phyloP scores from a whole-genome alignment of 2,329 filamentous ascomycete genomes.

The Elsinoe arachidis region DNA sequence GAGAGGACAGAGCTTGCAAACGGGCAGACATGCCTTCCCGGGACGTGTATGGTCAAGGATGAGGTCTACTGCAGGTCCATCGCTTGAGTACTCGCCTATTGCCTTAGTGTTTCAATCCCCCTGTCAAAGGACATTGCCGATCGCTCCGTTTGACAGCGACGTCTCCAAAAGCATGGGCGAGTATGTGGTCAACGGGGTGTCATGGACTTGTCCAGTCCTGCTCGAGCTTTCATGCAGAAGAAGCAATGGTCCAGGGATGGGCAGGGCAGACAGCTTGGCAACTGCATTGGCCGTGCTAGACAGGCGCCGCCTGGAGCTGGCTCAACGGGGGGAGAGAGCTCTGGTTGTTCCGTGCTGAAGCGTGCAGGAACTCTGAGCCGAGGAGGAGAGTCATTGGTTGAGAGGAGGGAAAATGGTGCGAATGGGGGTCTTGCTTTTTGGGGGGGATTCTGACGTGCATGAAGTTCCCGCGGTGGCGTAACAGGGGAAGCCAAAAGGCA shows the following conservation, averaged over 20 bases:
- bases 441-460: conserved; percentile 5
- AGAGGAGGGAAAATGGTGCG: neutral
- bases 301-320: neutral
- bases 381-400: neutral
- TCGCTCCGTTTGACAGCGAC: conserved; percentile 6
- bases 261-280: neutral
- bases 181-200: conserved; percentile 2
- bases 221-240: conserved; percentile 8
- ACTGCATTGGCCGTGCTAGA: conserved; percentile 6
- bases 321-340: neutral
- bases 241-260: conserved; percentile 5
- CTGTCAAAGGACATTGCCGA: conserved; percentile 1
- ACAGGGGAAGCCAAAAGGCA: neutral
- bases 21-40: conserved; percentile 6
- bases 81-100: conserved; percentile 7
- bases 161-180: neutral
- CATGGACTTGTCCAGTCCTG: conserved; percentile 9
- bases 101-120: conserved; percentile 3
- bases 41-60: neutral
- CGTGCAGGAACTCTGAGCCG: neutral
- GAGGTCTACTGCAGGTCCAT: conserved; percentile 8
- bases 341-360: neutral
- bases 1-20: conserved; percentile 9
- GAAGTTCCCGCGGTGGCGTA: conserved; percentile 5
- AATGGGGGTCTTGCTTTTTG: conserved; percentile 8